A percentile compares a stretch with the other conserved stretches of the same genome.
Evolutionary conservation across 2,329 filamentous ascomycete genomes (phyloP).

Genomic region (Colletotrichum sp.): DNA sequence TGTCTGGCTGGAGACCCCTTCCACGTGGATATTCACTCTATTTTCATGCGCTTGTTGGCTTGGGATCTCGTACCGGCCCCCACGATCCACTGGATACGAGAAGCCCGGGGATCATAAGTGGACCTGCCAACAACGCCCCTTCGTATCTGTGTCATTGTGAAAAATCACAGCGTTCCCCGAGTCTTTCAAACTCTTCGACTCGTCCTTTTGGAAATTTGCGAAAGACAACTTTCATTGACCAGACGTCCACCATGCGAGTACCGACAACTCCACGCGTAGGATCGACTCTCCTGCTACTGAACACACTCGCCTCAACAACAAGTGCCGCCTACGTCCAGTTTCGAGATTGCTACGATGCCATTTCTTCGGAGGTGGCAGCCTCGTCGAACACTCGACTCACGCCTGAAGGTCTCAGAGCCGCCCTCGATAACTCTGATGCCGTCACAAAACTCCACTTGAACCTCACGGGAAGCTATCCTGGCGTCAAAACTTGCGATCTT

Average conservation of each 20-base stretch:
- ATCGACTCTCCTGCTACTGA: background rate
- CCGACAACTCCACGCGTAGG: background rate
- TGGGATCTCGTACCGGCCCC: background rate
- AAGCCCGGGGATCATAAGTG: background rate
- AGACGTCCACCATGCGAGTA: rapidly evolving
- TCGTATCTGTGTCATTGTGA: background rate
- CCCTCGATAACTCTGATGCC: background rate
- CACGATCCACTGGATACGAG: background rate
- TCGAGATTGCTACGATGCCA: background rate
- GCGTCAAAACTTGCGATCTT: background rate
- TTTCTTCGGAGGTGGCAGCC: too few relatives aligned
- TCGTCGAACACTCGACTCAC: background rate
- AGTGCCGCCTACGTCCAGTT: background rate
- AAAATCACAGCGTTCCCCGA: rapidly evolving
- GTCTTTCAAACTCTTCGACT: background rate
- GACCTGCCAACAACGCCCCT: background rate
- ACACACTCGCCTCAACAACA: background rate
- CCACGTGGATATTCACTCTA: background rate
- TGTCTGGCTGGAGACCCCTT: background rate
- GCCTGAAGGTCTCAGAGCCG: background rate
- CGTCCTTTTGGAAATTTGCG: background rate
- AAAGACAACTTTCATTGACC: background rate
- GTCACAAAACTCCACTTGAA: background rate
- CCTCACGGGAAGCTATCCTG: background rate
- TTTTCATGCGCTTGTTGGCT: background rate